Percentiles rank a stretch among this genome's conserved stretches.
Conservation (phyloP, 371 early-diverging fungal genomes). For the Choanephora cucurbitarum region DNA sequence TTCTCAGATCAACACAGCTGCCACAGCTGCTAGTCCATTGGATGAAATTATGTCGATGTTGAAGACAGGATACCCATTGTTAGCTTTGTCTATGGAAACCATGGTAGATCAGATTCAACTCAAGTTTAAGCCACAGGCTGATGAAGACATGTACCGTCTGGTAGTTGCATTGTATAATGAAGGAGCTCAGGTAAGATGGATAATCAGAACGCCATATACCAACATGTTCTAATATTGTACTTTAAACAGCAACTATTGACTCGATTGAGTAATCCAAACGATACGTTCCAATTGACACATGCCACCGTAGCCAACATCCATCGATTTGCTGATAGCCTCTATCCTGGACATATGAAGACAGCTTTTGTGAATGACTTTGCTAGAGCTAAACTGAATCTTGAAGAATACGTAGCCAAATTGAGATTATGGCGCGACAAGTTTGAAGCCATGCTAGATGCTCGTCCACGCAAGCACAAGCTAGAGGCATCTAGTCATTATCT, state of each 20-base stretch:
- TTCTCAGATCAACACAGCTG: slow-evolving; percentile 14
- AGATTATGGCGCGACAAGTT: slow-evolving; percentile 89
- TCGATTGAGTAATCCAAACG: slow-evolving; percentile 66
- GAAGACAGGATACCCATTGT: slow-evolving; percentile 93
- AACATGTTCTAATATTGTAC: background rate
- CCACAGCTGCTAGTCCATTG: slow-evolving; percentile 61
- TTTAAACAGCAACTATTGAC: slow-evolving; percentile 59
- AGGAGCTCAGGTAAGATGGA: slow-evolving; percentile 73
- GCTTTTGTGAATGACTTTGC: slow-evolving; percentile 93
- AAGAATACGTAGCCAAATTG: slow-evolving; percentile 80
- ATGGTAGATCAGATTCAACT: slow-evolving; percentile 96
- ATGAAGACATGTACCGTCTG: slow-evolving; percentile 95
- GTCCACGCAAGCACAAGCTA: slow-evolving; percentile 80
- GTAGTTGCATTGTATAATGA: slow-evolving; percentile 89
- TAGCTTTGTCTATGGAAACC: slow-evolving; percentile 95
- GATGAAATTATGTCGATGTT: slow-evolving; percentile 96
- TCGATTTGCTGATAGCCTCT: slow-evolving; percentile 83
- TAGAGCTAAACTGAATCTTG: slow-evolving; percentile 72
- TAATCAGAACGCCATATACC: background rate
- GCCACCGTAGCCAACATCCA: slow-evolving; percentile 82
- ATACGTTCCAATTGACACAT: slow-evolving; percentile 65
- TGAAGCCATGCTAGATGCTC: slow-evolving; percentile 79
- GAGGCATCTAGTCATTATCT: slow-evolving; percentile 89
- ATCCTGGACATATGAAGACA: slow-evolving; percentile 73
- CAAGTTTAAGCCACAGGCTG: slow-evolving; percentile 89